Percentiles rank a stretch among this genome's conserved stretches.
phyloP scores from a whole-genome alignment of 2,329 filamentous ascomycete species.

The Microdochium trichocladiopsis region DNA sequence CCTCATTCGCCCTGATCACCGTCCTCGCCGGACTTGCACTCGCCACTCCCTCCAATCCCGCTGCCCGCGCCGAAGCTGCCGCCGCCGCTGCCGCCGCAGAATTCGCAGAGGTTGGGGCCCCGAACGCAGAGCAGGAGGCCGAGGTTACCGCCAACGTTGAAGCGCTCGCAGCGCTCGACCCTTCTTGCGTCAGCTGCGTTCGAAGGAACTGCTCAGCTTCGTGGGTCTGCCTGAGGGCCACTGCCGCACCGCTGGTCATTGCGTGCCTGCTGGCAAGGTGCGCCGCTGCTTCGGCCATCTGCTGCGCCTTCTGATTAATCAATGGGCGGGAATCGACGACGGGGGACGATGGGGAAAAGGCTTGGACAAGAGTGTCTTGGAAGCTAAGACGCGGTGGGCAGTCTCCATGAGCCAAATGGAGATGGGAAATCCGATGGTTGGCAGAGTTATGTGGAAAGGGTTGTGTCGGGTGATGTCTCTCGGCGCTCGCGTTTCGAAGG shows the following conservation, averaged over 20 bases:
- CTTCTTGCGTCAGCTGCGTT: not conserved
- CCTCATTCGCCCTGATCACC: not conserved
- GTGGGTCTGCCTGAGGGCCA: not conserved
- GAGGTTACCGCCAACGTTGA: not conserved
- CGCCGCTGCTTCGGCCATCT: not conserved
- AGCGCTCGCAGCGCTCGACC: not conserved
- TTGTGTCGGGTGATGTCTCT: not conserved
- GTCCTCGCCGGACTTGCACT: not conserved
- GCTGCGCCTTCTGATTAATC: not conserved
- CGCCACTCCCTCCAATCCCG: not conserved
- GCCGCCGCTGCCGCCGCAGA: not conserved
- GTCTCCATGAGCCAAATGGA: not conserved
- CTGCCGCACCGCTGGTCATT: not conserved
- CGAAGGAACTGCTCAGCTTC: not conserved
- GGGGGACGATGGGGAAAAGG: not conserved
- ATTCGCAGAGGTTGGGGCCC: not conserved
- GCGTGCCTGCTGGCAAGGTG: not conserved
- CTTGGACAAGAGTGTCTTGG: too few relatives aligned
- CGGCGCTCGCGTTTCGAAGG: not conserved
- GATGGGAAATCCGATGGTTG: not conserved
- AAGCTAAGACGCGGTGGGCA: not conserved
- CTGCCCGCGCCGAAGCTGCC: not conserved
- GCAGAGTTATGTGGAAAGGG: conserved; percentile 2
- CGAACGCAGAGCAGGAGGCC: not conserved
- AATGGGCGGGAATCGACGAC: not conserved